Evolutionary conservation across 306 rosid species (phyloP).

Genomic region (Erythrophleum fordii): DNA sequence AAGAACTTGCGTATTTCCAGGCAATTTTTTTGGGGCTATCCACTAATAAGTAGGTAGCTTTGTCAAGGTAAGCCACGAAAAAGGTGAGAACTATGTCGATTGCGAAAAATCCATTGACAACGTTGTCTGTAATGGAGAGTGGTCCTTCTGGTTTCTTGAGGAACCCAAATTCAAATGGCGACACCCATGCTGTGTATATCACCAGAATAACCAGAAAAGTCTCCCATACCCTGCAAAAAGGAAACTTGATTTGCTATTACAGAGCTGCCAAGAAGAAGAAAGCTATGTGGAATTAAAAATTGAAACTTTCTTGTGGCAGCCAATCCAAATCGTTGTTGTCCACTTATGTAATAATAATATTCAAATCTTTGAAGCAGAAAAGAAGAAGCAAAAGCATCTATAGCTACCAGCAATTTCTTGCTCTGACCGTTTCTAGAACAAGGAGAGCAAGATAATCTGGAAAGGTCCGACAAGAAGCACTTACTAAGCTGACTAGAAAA

Average conservation of each 20-base stretch:
- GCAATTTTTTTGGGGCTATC: constrained; percentile 66
- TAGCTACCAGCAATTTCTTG: neutral
- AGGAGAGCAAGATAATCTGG: neutral
- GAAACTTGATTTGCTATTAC: neutral
- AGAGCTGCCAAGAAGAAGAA: neutral
- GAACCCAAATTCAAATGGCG: constrained; percentile 86
- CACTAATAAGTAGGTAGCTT: constrained; percentile 54
- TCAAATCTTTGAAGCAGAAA: neutral
- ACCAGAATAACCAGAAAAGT: constrained; percentile 61
- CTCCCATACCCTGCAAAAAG: constrained; percentile 62
- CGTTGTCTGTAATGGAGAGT: constrained; percentile 50
- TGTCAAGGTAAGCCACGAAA: constrained; percentile 78
- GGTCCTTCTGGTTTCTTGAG: constrained; percentile 41
- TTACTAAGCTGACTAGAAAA: neutral
- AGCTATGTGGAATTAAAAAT: neutral
- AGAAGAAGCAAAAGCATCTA: neutral
- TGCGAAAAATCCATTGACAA: constrained; percentile 67
- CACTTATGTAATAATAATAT: neutral
- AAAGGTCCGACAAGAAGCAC: neutral
- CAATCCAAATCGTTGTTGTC: neutral
- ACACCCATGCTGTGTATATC: constrained; percentile 77
- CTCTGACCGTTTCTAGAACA: no score
- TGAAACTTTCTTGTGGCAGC: neutral
- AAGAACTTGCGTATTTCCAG: constrained; percentile 54
- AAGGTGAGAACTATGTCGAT: constrained; percentile 73